Base-by-base conservation (phyloP, 345 rosid genomes). In the Adansonia digitata region DNA sequence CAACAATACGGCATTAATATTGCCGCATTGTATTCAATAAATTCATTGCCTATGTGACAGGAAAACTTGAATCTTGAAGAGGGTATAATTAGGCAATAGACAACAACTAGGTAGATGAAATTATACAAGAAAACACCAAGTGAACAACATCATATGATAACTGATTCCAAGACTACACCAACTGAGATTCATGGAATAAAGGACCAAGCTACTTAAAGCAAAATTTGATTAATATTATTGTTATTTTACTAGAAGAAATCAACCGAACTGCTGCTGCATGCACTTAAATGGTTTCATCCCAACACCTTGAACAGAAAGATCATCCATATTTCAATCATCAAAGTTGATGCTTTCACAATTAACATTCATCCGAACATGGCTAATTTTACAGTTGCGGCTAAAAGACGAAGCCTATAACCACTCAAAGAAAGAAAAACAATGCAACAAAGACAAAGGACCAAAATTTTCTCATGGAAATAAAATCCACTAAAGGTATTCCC, bases 281-380 rank as follows among this genome's bases (percentile, higher is more conserved):
- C n/a, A 63, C 46, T 34, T 20, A 22, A 37, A 63, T 39, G 46
- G 45, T 63, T 63, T 37, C 69, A 63, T 9, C 26, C 45, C n/a
- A 63, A 63, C 69, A 39, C 46, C 69, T n/a, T 37, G 69, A 65
- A 65, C 29, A 40, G 69, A 65, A 65, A 40, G 51, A 12, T 65
- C 40, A 37, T 22, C n/a, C 51, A 22, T 13, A 65, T 65, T 65
- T 65, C 7, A 13, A 17, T 40, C 34, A 42, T 42, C 31, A 42
- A 20, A 22, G 12, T 42, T 42, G 20, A 40, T 22, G n/a, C 17
- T 65, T 62, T 40, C 40, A 4, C 7, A 40, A 9, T 39, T 12
- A 40, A 65, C 31, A 62, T 20, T 26, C 68, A 18, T 63, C 5
- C 4, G 42, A 10, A 65, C 17, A 37, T 39, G 20, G 20, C 46